Conservation (phyloP, 169 alveolate genomes). For the Babesia divergens region DNA sequence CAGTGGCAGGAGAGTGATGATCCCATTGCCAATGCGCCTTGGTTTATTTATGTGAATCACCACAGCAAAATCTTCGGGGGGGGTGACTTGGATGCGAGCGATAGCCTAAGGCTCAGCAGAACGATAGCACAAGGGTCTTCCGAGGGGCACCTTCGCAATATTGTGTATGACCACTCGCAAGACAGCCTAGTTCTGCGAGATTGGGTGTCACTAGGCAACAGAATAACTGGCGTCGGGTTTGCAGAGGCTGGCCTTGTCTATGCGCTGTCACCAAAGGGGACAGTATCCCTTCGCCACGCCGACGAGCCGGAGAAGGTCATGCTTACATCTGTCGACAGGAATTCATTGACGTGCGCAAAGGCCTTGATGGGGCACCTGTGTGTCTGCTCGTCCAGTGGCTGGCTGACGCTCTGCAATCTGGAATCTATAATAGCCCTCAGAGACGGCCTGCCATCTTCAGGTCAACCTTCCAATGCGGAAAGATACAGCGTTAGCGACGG, state of each 20-base stretch:
- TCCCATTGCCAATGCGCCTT: conserved; percentile 46
- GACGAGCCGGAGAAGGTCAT: not conserved
- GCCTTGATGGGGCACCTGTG: conserved; percentile 6
- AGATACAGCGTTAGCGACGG: not conserved
- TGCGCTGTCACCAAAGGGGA: conserved; percentile 16
- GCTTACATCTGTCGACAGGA: conserved; percentile 12
- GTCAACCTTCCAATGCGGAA: not conserved
- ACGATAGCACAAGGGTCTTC: conserved; percentile 42
- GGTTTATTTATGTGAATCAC: conserved; percentile 58
- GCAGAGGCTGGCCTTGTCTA: conserved; percentile 4
- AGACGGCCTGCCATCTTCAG: not conserved
- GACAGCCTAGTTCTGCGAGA: not conserved
- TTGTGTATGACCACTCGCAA: not conserved
- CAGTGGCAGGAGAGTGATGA: conserved; percentile 35
- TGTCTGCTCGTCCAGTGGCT: conserved; percentile 33
- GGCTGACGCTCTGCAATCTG: conserved; percentile 33
- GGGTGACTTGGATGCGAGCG: conserved; percentile 17
- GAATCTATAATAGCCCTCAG: not conserved
- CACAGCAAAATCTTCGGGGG: conserved; percentile 52
- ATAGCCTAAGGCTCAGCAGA: conserved; percentile 20
- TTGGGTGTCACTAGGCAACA: not conserved
- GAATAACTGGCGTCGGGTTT: conserved; percentile 20
- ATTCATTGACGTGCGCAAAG: conserved; percentile 26
- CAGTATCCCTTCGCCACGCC: not conserved
- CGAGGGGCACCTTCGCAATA: conserved; percentile 36